These are phyloP conservation scores for Lagenaria siceraria DNA, from an alignment of 306 rosid species.

Conservation along the genomic window DNA sequence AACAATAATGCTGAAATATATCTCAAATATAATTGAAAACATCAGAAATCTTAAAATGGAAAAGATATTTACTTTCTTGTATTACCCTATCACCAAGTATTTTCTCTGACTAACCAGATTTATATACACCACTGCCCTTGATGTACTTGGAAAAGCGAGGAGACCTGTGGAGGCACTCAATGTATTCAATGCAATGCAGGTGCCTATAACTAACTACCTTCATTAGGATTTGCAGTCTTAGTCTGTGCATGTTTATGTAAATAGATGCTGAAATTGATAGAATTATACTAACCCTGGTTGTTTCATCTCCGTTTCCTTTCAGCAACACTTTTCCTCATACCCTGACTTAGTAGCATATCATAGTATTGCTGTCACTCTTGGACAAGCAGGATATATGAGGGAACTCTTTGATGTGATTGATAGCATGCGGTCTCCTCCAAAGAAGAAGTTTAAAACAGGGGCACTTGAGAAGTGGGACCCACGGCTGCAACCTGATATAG, in stretches of 20 bases:
- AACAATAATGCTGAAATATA: not conserved
- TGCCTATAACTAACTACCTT: constrained; percentile 6
- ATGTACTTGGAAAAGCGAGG: constrained; percentile 81
- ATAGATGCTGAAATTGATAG: not conserved
- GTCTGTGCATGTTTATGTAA: not conserved
- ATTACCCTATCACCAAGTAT: constrained; percentile 2
- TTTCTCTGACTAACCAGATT: constrained; percentile 27
- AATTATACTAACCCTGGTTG: constrained; percentile 14
- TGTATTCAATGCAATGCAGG: constrained; percentile 76
- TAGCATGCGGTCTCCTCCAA: constrained; percentile 72
- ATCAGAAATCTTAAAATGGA: not conserved
- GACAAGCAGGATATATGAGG: constrained; percentile 86
- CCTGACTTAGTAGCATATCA: constrained; percentile 91
- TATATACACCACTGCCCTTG: constrained; percentile 73
- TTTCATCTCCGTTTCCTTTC: constrained; percentile 25
- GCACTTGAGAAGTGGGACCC: constrained; percentile 80
- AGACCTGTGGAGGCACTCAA: constrained; percentile 92
- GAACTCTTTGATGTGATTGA: constrained; percentile 91
- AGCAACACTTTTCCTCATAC: constrained; percentile 83
- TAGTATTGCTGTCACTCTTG: constrained; percentile 81
- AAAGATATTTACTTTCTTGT: not conserved
- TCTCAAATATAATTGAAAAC: not conserved
- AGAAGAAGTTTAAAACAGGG: constrained; percentile 64
- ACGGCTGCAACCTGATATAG: constrained; percentile 70
- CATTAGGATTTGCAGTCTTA: not conserved